A percentile compares a stretch with the other conserved stretches of the same genome.
phyloP scores from a whole-genome alignment of 768 basidiomycete species.

The Phlebiopsis gigantea region DNA sequence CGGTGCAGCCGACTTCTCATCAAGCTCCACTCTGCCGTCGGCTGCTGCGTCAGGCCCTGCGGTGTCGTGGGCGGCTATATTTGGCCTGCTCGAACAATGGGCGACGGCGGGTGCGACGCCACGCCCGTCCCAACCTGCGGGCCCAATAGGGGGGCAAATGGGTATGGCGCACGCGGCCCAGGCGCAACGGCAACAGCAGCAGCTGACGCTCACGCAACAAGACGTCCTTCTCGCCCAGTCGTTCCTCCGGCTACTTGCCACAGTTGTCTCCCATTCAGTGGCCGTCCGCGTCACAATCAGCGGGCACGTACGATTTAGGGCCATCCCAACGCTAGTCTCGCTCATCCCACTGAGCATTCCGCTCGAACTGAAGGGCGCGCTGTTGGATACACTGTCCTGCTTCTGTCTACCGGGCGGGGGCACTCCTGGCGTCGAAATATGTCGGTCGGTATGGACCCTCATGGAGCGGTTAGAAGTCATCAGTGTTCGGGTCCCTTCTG shows the following conservation, averaged over 20 bases:
- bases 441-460: conserved; percentile 74
- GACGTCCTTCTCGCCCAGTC: conserved; percentile 77
- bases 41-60: conserved; percentile 45
- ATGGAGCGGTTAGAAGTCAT: conserved; percentile 85
- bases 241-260: conserved; percentile 75
- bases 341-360: conserved; percentile 79
- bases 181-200: conserved; percentile 38
- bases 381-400: conserved; percentile 75
- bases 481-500: conserved; percentile 53
- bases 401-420: conserved; percentile 84
- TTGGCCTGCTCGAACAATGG: conserved; percentile 74
- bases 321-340: conserved; percentile 73
- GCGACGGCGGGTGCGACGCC: conserved; percentile 45
- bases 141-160: conserved; percentile 11
- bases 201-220: conserved; percentile 49
- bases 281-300: conserved; percentile 75
- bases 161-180: conserved; percentile 25
- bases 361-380: conserved; percentile 82
- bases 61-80: conserved; percentile 76
- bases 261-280: conserved; percentile 69
- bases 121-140: conserved; percentile 37
- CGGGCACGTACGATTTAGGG: conserved; percentile 72
- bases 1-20: conserved; percentile 65
- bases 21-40: conserved; percentile 45
- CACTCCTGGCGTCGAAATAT: conserved; percentile 67